A percentile compares a stretch with the other conserved stretches of the same genome.
Evolutionary conservation across 495 filamentous ascomycete genomes (phyloP).

Genomic region (Hyphodiscus hymeniophilus): DNA sequence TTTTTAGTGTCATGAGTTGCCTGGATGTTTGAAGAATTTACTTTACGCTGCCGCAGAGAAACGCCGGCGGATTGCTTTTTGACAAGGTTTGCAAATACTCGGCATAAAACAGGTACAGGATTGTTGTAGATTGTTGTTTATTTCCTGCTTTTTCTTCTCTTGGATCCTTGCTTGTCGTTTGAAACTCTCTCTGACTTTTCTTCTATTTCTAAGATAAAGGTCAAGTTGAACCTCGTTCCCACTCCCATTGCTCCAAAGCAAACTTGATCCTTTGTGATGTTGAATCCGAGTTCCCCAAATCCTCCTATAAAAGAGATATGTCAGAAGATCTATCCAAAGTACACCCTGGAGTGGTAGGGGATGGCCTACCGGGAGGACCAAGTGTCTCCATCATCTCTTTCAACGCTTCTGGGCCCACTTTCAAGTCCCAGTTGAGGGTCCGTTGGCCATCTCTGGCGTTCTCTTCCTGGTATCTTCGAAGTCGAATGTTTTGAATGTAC

Average conservation of each 20-base stretch:
- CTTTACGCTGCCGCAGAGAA: too few relatives aligned
- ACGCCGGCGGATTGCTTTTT: too few relatives aligned
- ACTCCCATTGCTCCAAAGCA: slow-evolving; percentile 12
- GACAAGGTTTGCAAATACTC: too few relatives aligned
- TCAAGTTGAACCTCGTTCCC: slow-evolving; percentile 11
- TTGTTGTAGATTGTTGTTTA: too few relatives aligned
- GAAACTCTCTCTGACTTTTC: background rate
- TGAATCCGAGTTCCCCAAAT: slow-evolving; percentile 18
- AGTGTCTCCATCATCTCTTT: slow-evolving; percentile 17
- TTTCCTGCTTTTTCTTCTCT: too few relatives aligned
- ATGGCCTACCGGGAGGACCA: slow-evolving; percentile 5
- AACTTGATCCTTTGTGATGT: slow-evolving; percentile 6
- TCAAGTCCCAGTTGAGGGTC: slow-evolving; percentile 12
- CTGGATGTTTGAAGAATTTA: too few relatives aligned
- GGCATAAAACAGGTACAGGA: too few relatives aligned
- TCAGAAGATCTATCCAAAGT: too few relatives aligned
- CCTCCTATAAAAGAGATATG: background rate
- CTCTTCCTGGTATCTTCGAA: slow-evolving; percentile 1
- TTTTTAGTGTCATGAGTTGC: too few relatives aligned
- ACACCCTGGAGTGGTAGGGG: too few relatives aligned
- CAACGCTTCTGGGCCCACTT: slow-evolving; percentile 5
- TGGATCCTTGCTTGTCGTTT: background rate
- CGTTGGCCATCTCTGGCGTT: background rate
- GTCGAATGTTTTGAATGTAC: background rate
- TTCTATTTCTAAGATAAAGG: slow-evolving; percentile 1